These are phyloP conservation scores for Capsicum baccatum DNA, from an alignment of 257 asterid genomes.

Conservation along the genomic window DNA sequence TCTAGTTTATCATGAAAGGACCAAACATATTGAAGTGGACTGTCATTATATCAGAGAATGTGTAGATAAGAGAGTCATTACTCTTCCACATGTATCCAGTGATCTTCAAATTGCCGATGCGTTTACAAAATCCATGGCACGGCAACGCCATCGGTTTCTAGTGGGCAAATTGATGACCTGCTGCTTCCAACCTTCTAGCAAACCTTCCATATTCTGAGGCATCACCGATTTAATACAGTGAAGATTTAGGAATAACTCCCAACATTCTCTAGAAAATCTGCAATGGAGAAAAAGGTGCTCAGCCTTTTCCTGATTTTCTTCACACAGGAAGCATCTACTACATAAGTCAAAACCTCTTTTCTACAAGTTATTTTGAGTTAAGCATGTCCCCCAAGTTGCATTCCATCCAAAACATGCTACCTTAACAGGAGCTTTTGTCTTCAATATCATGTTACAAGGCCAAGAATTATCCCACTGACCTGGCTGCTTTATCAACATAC, in stretches of 20 bases:
- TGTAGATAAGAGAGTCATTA: too few species aligned
- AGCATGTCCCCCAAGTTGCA: neutral
- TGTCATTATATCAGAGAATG: too few species aligned
- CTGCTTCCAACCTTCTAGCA: neutral
- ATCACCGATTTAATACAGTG: neutral
- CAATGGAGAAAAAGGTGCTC: neutral
- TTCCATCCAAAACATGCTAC: neutral
- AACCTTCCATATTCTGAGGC: neutral
- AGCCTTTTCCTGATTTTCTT: neutral
- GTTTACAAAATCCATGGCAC: too few species aligned
- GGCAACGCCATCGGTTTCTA: too few species aligned
- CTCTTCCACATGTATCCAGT: too few species aligned
- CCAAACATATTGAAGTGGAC: too few species aligned
- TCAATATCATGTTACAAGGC: neutral
- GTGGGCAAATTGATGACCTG: neutral
- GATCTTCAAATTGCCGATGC: too few species aligned
- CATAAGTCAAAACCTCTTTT: neutral
- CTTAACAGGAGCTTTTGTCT: neutral
- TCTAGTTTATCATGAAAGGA: too few species aligned
- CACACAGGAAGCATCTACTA: neutral
- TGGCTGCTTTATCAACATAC: neutral
- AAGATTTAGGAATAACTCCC: neutral
- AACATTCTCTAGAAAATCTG: neutral
- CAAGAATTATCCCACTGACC: neutral
- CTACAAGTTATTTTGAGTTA: neutral